Evolutionary conservation across 768 basidiomycete species (phyloP).

Genomic region (Mycena latifolia): DNA sequence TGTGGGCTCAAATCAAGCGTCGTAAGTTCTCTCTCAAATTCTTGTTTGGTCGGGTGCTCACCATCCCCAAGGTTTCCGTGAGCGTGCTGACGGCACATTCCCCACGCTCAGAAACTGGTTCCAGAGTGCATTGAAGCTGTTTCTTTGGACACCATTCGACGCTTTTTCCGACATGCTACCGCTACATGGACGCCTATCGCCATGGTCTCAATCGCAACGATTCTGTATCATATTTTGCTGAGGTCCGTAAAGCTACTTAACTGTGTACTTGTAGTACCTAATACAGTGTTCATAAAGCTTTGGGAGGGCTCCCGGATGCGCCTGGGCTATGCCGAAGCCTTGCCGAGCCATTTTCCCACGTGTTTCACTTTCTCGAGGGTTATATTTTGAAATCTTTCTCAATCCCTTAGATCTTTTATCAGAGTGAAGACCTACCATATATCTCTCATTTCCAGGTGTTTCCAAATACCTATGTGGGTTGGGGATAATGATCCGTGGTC

Average conservation of each 20-base stretch:
- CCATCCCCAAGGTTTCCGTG: constrained; percentile 35
- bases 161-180: constrained; percentile 37
- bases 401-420: constrained; percentile 17
- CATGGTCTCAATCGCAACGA: constrained; percentile 36
- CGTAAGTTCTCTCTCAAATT: constrained; percentile 24
- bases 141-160: constrained; percentile 33
- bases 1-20: constrained; percentile 43
- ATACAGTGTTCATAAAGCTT: background rate
- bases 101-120: constrained; percentile 38
- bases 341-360: constrained; percentile 21
- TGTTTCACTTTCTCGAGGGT: constrained; percentile 18
- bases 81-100: constrained; percentile 40
- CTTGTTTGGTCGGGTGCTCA: constrained; percentile 27
- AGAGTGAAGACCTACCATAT: constrained; percentile 10
- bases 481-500: constrained; percentile 19
- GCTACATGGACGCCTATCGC: constrained; percentile 41
- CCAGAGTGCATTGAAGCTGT: constrained; percentile 39
- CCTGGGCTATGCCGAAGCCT: background rate
- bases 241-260: constrained; percentile 9
- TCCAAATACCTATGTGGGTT: background rate
- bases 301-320: background rate
- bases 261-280: background rate
- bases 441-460: constrained; percentile 11
- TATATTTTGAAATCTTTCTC: constrained; percentile 16
- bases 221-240: constrained; percentile 14